These are phyloP conservation scores for Pyrenophora seminiperda DNA, from an alignment of 2,329 filamentous ascomycete genomes.

Conservation along the genomic window DNA sequence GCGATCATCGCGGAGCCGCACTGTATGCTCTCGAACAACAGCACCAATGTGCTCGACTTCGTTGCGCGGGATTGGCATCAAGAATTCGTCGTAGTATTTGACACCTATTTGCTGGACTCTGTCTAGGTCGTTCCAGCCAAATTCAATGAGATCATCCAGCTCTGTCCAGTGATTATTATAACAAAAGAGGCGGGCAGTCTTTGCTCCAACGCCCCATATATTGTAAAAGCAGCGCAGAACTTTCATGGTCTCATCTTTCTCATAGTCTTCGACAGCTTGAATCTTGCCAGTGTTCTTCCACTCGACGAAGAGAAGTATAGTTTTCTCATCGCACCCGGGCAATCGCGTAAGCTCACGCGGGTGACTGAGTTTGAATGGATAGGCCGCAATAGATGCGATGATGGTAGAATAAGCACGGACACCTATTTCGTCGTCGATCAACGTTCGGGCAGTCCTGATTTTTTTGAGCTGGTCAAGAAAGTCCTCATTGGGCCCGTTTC, in stretches of 20 bases:
- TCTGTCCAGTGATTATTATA: constrained; percentile 76
- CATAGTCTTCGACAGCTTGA: constrained; percentile 66
- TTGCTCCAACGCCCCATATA: constrained; percentile 90
- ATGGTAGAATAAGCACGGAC: constrained; percentile 85
- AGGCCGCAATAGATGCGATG: constrained; percentile 82
- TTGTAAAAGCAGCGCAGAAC: constrained; percentile 74
- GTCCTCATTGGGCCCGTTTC: constrained; percentile 69
- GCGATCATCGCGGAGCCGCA: constrained; percentile 59
- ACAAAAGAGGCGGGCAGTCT: constrained; percentile 82
- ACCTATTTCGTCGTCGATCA: constrained; percentile 77
- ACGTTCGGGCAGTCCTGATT: constrained; percentile 71
- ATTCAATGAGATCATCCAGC: constrained; percentile 82
- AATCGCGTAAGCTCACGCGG: constrained; percentile 57
- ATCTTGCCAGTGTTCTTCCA: constrained; percentile 69
- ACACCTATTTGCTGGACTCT: constrained; percentile 91
- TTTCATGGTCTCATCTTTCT: constrained; percentile 66
- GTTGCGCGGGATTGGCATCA: constrained; percentile 68
- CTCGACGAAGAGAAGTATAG: constrained; percentile 77
- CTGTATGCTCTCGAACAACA: constrained; percentile 69
- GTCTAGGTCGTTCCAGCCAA: constrained; percentile 75
- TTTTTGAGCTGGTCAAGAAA: constrained; percentile 78
- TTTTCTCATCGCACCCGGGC: constrained; percentile 81
- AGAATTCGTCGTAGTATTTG: constrained; percentile 90
- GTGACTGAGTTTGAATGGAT: constrained; percentile 65
- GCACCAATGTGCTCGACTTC: constrained; percentile 75